Base-by-base conservation (phyloP, 129 eudicot species). In the Artemisia tridentata region DNA sequence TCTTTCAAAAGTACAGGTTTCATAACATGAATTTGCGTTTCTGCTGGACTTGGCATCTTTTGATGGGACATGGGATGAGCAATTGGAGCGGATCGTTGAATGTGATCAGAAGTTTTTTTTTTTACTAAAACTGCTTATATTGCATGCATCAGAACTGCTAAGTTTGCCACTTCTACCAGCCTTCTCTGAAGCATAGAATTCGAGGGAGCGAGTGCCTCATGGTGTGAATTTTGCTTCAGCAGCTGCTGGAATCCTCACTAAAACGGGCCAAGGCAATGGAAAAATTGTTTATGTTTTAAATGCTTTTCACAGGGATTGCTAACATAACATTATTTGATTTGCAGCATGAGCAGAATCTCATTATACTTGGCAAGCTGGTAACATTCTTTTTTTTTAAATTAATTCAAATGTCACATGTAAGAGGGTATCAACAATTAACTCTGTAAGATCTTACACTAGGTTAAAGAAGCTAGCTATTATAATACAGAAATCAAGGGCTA, bases 21-120 rank as follows among this genome's bases (percentile, higher is more conserved):
- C 88, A n/a, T 82, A 89, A 80, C 97, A 93, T 68, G 96, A 89
- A 75, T 96, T 92, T 76, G 98, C 98, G 25, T 93, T 93, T 71
- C 83, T 93, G 77, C 68, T 93, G 81, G 98, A 93, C 69, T 75
- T 93, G 79, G 97, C 98, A 43, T 85, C 96, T 5, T 74, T 89
- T 48, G 97, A 93, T 25, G 98, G 96, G 60, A 74, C 88, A 2
- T 93, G 98, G 97, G 97, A 87, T 75, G 95, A 80, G 48, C 64
- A 72, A 2, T 72, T 77, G 72, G 96, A 82, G 62, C 86, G 95
- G 21, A 85, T 93, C 64, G 98, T 95, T 45, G 86, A 78, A 71
- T 93, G 98, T 77, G 89, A 93, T 64, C 73, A 72, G 21, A 86
- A 85, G 51, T 95, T 82, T 9, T 85, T 87, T 25, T 2, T 2